phyloP scores from a whole-genome alignment of 73 alveolate genomes.

The Diophrys appendiculata region DNA sequence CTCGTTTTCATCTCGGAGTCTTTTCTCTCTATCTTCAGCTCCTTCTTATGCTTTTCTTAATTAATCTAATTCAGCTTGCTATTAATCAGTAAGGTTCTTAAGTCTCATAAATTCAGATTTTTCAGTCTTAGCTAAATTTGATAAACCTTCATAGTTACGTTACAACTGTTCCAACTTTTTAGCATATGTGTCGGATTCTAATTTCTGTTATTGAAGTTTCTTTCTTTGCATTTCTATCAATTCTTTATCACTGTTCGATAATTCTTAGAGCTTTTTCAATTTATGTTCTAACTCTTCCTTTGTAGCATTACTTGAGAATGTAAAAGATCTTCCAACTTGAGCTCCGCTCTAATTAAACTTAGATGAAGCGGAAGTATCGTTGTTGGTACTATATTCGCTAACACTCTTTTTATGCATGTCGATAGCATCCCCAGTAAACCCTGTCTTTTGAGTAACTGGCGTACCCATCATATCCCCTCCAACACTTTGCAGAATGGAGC shows the following conservation, averaged over 20 bases:
- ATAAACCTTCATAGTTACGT: conserved; percentile 30
- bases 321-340: neutral
- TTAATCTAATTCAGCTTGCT: neutral
- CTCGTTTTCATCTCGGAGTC: conserved; percentile 12
- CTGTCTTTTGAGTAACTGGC: neutral
- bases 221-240: conserved; percentile 1
- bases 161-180: conserved; percentile 20
- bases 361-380: neutral
- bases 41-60: neutral
- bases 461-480: conserved; percentile 1
- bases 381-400: neutral
- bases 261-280: neutral
- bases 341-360: neutral
- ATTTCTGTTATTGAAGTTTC: neutral
- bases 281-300: neutral
- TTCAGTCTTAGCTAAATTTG: conserved; percentile 10
- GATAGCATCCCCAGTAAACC: neutral
- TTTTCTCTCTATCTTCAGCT: neutral
- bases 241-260: neutral
- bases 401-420: neutral
- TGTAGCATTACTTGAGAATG: neutral
- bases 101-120: conserved; percentile 15
- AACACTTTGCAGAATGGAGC: neutral
- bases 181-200: neutral
- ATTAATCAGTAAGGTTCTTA: neutral